Evolutionary conservation across 75 land plant species (phyloP).

Genomic region (Cryptomeria japonica): DNA sequence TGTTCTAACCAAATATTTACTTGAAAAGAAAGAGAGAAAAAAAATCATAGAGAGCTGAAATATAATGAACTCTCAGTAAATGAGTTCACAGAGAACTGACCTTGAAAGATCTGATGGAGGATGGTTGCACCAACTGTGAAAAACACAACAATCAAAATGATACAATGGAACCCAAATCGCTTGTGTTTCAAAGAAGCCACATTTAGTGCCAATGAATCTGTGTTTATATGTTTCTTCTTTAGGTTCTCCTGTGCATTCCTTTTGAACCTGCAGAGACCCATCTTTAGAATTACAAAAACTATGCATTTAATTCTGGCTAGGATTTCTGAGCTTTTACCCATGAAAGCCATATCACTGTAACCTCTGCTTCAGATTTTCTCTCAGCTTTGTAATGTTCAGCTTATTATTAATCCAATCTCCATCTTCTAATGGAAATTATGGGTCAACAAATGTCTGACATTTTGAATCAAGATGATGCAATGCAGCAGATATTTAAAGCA

Average conservation of each 20-base stretch:
- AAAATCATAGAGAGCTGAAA: too few relatives aligned
- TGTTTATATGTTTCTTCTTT: background rate
- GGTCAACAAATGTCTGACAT: too few relatives aligned
- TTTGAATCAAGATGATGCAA: background rate
- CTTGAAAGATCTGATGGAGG: background rate
- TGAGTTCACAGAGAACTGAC: background rate
- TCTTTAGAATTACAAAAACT: too few relatives aligned
- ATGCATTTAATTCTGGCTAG: background rate
- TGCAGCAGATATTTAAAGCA: background rate
- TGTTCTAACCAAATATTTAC: too few relatives aligned
- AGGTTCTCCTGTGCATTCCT: background rate
- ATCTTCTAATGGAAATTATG: too few relatives aligned
- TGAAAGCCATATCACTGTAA: too few relatives aligned
- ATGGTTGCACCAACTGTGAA: background rate
- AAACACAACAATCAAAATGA: background rate
- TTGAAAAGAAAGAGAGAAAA: too few relatives aligned
- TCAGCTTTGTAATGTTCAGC: background rate
- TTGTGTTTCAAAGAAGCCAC: background rate
- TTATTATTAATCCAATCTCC: background rate
- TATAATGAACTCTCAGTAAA: too few relatives aligned
- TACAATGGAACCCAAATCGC: background rate
- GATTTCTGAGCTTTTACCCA: background rate
- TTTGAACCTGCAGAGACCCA: background rate
- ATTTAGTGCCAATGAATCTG: background rate
- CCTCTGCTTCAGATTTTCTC: background rate